These are phyloP conservation scores for Hypoxylon cercidicola DNA, from an alignment of 495 filamentous ascomycete species.

Conservation along the genomic window DNA sequence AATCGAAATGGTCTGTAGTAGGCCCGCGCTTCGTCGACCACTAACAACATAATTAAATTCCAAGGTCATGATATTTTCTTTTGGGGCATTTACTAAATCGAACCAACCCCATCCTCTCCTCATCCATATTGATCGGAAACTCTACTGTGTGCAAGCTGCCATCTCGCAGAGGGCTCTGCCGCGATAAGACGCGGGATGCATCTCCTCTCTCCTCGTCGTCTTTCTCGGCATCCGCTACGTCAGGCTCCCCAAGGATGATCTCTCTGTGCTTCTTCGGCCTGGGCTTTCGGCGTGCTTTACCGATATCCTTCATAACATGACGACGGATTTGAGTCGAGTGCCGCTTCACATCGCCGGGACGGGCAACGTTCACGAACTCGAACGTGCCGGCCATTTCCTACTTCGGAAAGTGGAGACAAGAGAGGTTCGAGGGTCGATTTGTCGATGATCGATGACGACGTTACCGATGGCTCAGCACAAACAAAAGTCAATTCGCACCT, in stretches of 20 bases:
- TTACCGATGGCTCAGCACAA: too few relatives aligned
- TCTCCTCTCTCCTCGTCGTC: conserved; percentile 1
- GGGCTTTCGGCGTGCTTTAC: conserved; percentile 44
- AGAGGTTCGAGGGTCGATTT: too few relatives aligned
- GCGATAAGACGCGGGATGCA: conserved; percentile 2
- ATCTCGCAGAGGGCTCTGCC: conserved; percentile 22
- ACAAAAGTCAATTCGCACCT: too few relatives aligned
- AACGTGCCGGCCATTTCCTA: conserved; percentile 36
- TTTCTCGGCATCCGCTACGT: background rate
- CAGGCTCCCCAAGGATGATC: conserved; percentile 16
- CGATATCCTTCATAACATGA: conserved; percentile 54
- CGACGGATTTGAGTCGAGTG: conserved; percentile 45
- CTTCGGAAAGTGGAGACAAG: background rate
- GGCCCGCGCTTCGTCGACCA: conserved; percentile 31
- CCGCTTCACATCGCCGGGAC: conserved; percentile 38
- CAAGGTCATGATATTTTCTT: background rate
- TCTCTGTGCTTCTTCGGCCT: conserved; percentile 25
- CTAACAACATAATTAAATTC: conserved; percentile 26
- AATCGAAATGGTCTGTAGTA: conserved; percentile 40
- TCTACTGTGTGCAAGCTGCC: conserved; percentile 13
- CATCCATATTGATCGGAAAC: conserved; percentile 40
- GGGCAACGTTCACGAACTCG: conserved; percentile 42
- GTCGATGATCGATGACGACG: too few relatives aligned
- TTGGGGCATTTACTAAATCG: conserved; percentile 28
- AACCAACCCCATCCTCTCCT: conserved; percentile 31